Conservation (phyloP, 208 protist species). For the Trypanosoma caninum region DNA sequence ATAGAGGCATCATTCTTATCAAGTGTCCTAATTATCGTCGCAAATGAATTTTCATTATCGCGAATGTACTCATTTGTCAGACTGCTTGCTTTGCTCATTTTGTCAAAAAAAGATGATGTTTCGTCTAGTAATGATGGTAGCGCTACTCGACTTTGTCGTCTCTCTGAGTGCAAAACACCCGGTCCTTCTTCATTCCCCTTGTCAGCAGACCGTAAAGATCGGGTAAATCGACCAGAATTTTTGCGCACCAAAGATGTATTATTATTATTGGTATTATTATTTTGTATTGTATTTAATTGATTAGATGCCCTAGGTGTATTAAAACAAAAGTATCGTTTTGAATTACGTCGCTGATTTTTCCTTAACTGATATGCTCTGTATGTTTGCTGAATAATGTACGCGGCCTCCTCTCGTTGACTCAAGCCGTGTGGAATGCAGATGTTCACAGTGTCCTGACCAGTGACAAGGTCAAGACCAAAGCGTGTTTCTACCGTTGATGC, state of each 20-base stretch:
- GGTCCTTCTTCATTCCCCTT: not conserved
- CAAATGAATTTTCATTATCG: too few species aligned
- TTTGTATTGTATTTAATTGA: not conserved
- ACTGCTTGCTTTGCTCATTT: not conserved
- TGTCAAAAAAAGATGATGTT: not conserved
- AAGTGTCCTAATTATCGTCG: too few species aligned
- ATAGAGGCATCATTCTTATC: too few species aligned
- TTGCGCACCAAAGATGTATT: not conserved
- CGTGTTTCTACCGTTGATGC: not conserved
- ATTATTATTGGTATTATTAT: not conserved
- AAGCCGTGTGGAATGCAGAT: conserved; percentile 24
- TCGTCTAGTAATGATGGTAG: not conserved
- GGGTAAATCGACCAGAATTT: not conserved
- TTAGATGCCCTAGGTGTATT: not conserved
- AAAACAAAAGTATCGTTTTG: not conserved
- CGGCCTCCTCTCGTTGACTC: conserved; percentile 42
- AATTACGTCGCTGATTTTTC: conserved; percentile 10
- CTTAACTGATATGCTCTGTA: conserved; percentile 34
- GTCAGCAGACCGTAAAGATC: not conserved
- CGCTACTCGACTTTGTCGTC: not conserved
- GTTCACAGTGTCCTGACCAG: conserved; percentile 14
- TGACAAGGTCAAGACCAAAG: not conserved
- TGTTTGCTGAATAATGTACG: conserved; percentile 61
- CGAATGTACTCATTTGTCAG: not conserved
- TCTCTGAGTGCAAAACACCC: not conserved